Conservation (phyloP, 2,329 filamentous ascomycete genomes). For the Cercospora zeae-maydis region DNA sequence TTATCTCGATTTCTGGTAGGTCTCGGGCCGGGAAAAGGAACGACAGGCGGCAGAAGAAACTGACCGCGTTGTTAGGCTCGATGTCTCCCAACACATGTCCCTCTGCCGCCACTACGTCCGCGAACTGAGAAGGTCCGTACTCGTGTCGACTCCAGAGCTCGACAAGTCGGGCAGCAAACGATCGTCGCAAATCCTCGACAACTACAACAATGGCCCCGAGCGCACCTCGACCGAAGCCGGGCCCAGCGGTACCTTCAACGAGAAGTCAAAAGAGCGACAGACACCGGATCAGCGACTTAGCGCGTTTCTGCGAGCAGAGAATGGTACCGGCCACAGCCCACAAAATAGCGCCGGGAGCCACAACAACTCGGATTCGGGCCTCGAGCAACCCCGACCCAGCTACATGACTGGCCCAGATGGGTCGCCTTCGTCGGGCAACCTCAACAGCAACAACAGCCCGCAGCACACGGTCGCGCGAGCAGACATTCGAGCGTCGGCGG, state of each 20-base stretch:
- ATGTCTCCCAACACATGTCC: conserved; percentile 98
- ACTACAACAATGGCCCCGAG: conserved; percentile 50
- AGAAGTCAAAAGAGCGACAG: conserved; percentile 49
- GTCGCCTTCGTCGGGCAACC: conserved; percentile 27
- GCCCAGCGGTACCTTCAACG: conserved; percentile 32
- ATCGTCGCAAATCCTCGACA: conserved; percentile 72
- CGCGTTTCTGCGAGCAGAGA: conserved; percentile 63
- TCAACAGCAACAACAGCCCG: conserved; percentile 74
- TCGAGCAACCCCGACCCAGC: conserved; percentile 53
- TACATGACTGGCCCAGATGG: conserved; percentile 55
- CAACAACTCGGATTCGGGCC: conserved; percentile 36
- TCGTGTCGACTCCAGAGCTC: conserved; percentile 86
- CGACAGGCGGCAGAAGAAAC: not conserved
- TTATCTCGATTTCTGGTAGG: conserved; percentile 96
- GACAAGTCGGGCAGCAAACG: conserved; percentile 75
- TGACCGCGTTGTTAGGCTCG: conserved; percentile 64
- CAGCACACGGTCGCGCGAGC: conserved; percentile 79
- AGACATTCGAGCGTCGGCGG: conserved; percentile 87
- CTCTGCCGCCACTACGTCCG: conserved; percentile 95
- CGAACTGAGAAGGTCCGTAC: conserved; percentile 85
- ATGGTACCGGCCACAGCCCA: conserved; percentile 46
- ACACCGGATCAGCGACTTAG: conserved; percentile 86
- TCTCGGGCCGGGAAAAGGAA: conserved; percentile 15
- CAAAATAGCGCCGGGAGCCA: conserved; percentile 47
- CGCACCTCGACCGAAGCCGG: conserved; percentile 33